Conservation (phyloP, 257 asterid species). For the Capsicum chinense region DNA sequence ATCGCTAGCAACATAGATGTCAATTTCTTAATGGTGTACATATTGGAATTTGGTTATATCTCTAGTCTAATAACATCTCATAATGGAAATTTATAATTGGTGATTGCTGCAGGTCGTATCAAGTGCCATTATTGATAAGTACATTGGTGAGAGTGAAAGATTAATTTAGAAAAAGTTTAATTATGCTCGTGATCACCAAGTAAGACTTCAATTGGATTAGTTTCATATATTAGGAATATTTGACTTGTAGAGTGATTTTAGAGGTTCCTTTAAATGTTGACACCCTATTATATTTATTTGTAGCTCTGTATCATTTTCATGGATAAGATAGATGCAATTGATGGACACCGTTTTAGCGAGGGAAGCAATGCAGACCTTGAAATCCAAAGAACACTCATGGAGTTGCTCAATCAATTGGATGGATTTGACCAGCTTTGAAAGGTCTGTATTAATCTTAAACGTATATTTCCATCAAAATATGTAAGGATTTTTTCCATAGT, state of each 20-base stretch:
- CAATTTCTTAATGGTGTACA: slow-evolving; percentile 78
- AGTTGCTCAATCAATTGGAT: slow-evolving; percentile 90
- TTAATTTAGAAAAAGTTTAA: slow-evolving; percentile 87
- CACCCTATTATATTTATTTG: not conserved
- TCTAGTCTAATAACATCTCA: not conserved
- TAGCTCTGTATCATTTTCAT: slow-evolving; percentile 97
- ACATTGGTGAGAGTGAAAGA: slow-evolving; percentile 94
- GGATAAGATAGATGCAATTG: slow-evolving; percentile 98
- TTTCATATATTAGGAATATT: not conserved
- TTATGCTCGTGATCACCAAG: slow-evolving; percentile 98
- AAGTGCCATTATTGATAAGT: slow-evolving; percentile 92
- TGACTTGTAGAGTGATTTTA: not conserved
- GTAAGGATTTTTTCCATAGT: not conserved
- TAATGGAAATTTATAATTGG: not conserved
- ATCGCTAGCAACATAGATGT: slow-evolving; percentile 98
- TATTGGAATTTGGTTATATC: not conserved
- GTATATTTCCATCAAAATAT: not conserved
- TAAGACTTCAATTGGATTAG: slow-evolving; percentile 36
- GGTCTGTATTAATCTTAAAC: slow-evolving; percentile 45
- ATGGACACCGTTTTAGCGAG: slow-evolving; percentile 94
- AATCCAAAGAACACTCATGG: slow-evolving; percentile 96
- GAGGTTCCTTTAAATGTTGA: not conserved
- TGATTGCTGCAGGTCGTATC: slow-evolving; percentile 77
- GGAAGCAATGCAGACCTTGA: slow-evolving; percentile 99
- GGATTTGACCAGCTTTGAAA: slow-evolving; percentile 97